A percentile compares a stretch with the other conserved stretches of the same genome.
Conservation (phyloP, 2,329 filamentous ascomycete genomes). For the Ophiostoma perfectum region DNA sequence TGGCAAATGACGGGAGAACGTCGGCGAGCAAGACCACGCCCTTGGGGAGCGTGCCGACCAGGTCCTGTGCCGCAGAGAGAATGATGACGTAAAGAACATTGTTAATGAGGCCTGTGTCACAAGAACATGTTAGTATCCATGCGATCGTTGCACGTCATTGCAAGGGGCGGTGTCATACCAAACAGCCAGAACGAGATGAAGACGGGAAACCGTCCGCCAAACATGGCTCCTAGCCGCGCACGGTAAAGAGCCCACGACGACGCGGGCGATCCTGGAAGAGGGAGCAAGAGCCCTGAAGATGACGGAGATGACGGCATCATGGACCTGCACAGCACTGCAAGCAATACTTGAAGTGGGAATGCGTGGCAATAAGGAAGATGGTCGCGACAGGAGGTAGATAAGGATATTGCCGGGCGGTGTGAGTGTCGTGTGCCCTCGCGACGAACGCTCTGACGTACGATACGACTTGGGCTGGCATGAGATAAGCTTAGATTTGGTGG, state of each 20-base stretch:
- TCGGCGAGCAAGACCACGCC: slow-evolving; percentile 89
- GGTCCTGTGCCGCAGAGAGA: slow-evolving; percentile 88
- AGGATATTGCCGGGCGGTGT: slow-evolving; percentile 25
- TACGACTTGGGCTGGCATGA: not conserved
- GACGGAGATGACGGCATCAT: slow-evolving; percentile 39
- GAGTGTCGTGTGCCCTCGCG: not conserved
- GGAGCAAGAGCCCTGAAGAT: slow-evolving; percentile 43
- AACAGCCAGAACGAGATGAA: slow-evolving; percentile 88
- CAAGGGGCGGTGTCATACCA: slow-evolving; percentile 49
- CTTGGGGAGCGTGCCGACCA: slow-evolving; percentile 84
- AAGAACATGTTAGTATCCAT: not conserved
- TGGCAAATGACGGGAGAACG: slow-evolving; percentile 81
- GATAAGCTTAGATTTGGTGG: not conserved
- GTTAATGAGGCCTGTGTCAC: slow-evolving; percentile 72
- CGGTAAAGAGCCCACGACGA: slow-evolving; percentile 71
- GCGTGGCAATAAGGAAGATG: not conserved
- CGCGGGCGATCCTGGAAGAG: slow-evolving; percentile 52
- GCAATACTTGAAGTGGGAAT: not conserved
- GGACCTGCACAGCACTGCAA: not conserved
- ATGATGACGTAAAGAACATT: slow-evolving; percentile 98
- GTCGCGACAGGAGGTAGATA: slow-evolving; percentile 19
- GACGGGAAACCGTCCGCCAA: slow-evolving; percentile 63
- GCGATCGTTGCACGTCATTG: not conserved
- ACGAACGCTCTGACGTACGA: not conserved
- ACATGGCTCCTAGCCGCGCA: slow-evolving; percentile 57